Conservation (phyloP, 1,284 basidiomycete species). For the Fomitopsis schrenkii region DNA sequence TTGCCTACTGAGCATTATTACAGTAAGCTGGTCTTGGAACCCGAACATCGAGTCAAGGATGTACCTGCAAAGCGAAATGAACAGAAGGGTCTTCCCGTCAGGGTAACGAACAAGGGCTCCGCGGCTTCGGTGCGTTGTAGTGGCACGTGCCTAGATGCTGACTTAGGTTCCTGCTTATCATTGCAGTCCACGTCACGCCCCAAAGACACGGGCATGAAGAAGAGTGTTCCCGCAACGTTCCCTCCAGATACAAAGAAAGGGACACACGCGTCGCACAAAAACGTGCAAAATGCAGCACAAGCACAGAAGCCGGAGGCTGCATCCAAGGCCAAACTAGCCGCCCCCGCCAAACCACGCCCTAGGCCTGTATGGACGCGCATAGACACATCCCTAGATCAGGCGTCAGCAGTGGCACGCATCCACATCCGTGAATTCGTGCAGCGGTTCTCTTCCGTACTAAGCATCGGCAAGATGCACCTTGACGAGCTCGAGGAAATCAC, state of each 20-base stretch:
- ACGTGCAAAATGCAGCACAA: conserved; percentile 12
- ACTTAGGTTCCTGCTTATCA: neutral
- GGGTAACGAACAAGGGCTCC: neutral
- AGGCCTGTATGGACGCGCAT: conserved; percentile 46
- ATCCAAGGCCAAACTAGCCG: conserved; percentile 20
- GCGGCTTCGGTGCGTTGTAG: neutral
- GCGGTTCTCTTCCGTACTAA: conserved; percentile 53
- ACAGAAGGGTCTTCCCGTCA: too few species aligned
- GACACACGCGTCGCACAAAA: conserved; percentile 3
- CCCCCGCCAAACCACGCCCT: conserved; percentile 24
- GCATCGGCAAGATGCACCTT: conserved; percentile 49
- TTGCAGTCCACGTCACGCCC: neutral
- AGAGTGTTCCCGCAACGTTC: neutral
- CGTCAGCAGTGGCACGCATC: conserved; percentile 55
- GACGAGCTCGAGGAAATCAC: conserved; percentile 64
- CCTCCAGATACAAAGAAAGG: neutral
- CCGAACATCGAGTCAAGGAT: neutral
- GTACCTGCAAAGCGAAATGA: neutral
- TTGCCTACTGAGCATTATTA: neutral
- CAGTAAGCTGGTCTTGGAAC: neutral
- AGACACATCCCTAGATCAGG: conserved; percentile 37
- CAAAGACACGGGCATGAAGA: neutral
- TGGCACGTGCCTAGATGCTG: neutral
- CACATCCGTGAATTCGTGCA: conserved; percentile 70
- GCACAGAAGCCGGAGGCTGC: conserved; percentile 22